A percentile compares a stretch with the other conserved stretches of the same genome.
Evolutionary conservation across 2,329 filamentous ascomycete species (phyloP).

Genomic region (Cladophialophora exuberans): DNA sequence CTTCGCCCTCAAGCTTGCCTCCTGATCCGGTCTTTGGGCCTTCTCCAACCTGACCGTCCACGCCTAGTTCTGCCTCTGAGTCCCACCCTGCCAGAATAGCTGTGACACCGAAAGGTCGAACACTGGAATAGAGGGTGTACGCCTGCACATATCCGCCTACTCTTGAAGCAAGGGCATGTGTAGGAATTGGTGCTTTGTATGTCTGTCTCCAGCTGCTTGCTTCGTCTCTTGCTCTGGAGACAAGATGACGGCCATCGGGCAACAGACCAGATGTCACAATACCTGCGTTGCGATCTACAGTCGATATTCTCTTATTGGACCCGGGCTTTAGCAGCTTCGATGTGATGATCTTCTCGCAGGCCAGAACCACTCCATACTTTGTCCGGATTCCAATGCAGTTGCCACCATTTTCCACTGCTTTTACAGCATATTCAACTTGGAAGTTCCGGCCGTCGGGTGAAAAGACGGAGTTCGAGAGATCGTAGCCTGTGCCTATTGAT

Average conservation of each 20-base stretch:
- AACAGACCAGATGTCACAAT: slow-evolving; percentile 90
- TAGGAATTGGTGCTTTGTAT: slow-evolving; percentile 94
- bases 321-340: slow-evolving; percentile 94
- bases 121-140: slow-evolving; percentile 95
- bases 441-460: slow-evolving; percentile 99
- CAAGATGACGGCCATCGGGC: slow-evolving; percentile 93
- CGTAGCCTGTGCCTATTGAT: slow-evolving; percentile 99
- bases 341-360: slow-evolving; percentile 92
- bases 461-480: slow-evolving; percentile 99
- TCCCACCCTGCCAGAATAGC: slow-evolving; percentile 94
- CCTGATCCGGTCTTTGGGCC: slow-evolving; percentile 80
- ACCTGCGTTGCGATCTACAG: slow-evolving; percentile 89
- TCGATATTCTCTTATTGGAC: slow-evolving; percentile 96
- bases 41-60: slow-evolving; percentile 86
- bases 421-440: slow-evolving; percentile 96
- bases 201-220: slow-evolving; percentile 85
- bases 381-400: slow-evolving; percentile 95
- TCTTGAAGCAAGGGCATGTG: slow-evolving; percentile 82
- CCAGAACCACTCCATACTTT: slow-evolving; percentile 95
- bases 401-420: slow-evolving; percentile 97
- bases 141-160: slow-evolving; percentile 97
- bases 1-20: slow-evolving; percentile 71
- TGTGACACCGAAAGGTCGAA: slow-evolving; percentile 94
- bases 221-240: slow-evolving; percentile 92
- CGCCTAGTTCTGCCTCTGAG: slow-evolving; percentile 78